Evolutionary conservation across 768 basidiomycete species (phyloP).

Genomic region (Termitomyces sp.): DNA sequence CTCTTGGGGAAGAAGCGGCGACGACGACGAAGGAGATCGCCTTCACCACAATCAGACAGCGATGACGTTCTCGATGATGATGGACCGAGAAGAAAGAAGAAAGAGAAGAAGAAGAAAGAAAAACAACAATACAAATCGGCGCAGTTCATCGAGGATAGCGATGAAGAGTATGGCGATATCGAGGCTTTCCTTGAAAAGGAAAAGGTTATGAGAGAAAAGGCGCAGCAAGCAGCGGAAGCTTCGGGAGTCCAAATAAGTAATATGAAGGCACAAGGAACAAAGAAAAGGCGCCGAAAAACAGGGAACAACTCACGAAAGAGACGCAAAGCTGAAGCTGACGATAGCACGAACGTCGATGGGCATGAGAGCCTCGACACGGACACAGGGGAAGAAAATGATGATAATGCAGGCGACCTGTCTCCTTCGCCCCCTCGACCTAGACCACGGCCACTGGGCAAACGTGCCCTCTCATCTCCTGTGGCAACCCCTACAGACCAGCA

Average conservation of each 20-base stretch:
- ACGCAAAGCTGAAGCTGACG: conserved; percentile 27
- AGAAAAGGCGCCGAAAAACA: conserved; percentile 40
- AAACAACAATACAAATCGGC: conserved; percentile 73
- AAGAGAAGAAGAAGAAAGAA: conserved; percentile 63
- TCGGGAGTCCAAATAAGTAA: conserved; percentile 40
- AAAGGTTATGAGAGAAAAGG: conserved; percentile 51
- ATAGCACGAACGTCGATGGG: conserved; percentile 14
- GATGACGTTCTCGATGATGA: conserved; percentile 31
- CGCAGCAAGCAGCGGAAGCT: conserved; percentile 39
- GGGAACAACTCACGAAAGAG: conserved; percentile 25
- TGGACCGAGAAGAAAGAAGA: conserved; percentile 42
- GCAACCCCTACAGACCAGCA: not conserved
- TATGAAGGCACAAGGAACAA: conserved; percentile 50
- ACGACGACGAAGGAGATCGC: conserved; percentile 37
- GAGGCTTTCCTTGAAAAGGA: conserved; percentile 81
- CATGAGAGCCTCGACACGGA: conserved; percentile 14
- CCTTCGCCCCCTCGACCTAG: conserved; percentile 38
- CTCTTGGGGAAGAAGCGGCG: conserved; percentile 64
- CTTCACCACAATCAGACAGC: conserved; percentile 40
- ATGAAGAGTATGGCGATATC: conserved; percentile 77
- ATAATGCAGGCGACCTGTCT: conserved; percentile 16
- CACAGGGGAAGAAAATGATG: conserved; percentile 21
- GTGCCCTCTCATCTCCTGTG: not conserved
- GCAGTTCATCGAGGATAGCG: conserved; percentile 89
- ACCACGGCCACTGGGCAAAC: conserved; percentile 26